Evolutionary conservation across 164 flowering plant genomes (phyloP), one percentile per base, ranked within the genome.

Genomic region (Vitis rotundifolia): DNA sequence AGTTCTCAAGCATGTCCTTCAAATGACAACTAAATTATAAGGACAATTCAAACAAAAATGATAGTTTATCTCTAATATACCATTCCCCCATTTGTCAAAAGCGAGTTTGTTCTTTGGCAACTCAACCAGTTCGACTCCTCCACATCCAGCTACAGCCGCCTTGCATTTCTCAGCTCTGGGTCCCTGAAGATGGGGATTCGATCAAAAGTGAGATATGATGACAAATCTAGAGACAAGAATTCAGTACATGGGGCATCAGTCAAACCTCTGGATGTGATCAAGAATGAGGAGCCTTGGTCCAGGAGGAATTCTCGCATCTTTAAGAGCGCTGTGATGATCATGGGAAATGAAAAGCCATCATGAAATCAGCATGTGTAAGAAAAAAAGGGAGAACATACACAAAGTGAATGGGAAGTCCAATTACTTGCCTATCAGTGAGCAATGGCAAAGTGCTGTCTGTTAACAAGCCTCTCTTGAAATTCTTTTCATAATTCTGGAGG

Each of bases 241-340:
- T 51, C 37, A 28, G 16, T 5, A 7, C 14, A 68, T 2, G 19
- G 2, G 51, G 13, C 0, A 31, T 8, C 16, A 29, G 14, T 63
- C 77, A 18, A 6, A 90, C 97, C 97, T 89, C 62, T 89, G 81
- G 64, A 92, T 82, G 75, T 87, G 91, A 74, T 94, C 91, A 12
- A 92, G 95, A 78, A 92, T 94, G 63, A 94, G 89, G 51, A 94
- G 91, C 76, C 98, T 85, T 54, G 98, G 98, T 56, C 98, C 98
- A 19, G 98, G 97, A 19, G 97, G 98, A 76, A 94, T 86, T 60
- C 74, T 88, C 58, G 86, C 97, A 81, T 94, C 99, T 85, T 87
- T 83, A 49, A 94, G 95, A 64, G 98, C 97, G 72, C 99, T 94
- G 95, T 62, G 76, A 79, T 37, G 44, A 37, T 37, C 53, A 80